Conservation (phyloP, 2,329 filamentous ascomycete genomes). For the Scytalidium sp. region DNA sequence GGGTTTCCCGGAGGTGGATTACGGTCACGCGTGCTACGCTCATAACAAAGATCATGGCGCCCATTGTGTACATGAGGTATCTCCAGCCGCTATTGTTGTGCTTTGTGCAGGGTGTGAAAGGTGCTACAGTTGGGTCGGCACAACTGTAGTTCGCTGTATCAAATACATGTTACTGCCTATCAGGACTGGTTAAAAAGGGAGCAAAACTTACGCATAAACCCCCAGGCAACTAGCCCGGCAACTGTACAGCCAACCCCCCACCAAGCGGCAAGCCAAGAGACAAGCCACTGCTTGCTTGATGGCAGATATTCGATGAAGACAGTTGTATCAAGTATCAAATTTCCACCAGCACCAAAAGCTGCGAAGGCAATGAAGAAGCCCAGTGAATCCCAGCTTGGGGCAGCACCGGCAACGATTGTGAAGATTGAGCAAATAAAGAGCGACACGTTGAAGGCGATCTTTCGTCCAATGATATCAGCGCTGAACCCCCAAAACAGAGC, state of each 20-base stretch:
- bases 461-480: conserved; percentile 64
- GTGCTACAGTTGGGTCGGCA: conserved; percentile 23
- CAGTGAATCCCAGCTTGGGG: conserved; percentile 62
- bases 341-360: conserved; percentile 61
- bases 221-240: conserved; percentile 8
- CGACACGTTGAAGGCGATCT: conserved; percentile 64
- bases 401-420: conserved; percentile 60
- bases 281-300: conserved; percentile 56
- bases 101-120: conserved; percentile 39
- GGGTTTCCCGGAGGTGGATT: conserved; percentile 41
- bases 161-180: background rate
- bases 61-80: conserved; percentile 50
- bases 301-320: conserved; percentile 55
- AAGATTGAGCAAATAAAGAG: conserved; percentile 60
- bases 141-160: conserved; percentile 40
- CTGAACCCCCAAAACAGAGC: conserved; percentile 66
- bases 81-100: conserved; percentile 53
- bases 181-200: background rate
- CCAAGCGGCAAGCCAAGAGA: conserved; percentile 57
- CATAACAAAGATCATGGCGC: conserved; percentile 50
- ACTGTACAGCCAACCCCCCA: conserved; percentile 34
- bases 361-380: conserved; percentile 61
- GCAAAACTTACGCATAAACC: conserved; percentile 1
- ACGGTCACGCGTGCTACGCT: conserved; percentile 45
- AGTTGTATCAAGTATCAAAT: conserved; percentile 45